phyloP scores from a whole-genome alignment of 768 basidiomycete genomes.

The Jaapia argillacea region DNA sequence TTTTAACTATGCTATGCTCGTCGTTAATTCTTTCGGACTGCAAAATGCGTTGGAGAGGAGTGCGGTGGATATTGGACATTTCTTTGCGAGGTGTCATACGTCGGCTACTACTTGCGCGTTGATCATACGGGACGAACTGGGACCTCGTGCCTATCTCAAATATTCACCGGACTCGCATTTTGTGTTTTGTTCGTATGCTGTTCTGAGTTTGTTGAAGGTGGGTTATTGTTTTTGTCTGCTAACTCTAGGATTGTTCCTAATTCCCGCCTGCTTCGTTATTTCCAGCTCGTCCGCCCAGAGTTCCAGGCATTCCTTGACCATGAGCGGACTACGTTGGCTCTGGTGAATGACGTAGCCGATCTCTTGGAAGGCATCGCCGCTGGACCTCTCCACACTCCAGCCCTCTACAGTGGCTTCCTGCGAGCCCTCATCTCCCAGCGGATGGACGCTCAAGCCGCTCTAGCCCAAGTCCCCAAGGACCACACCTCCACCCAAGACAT shows the following conservation, averaged over 20 bases:
- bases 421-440: conserved; percentile 62
- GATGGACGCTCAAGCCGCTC: conserved; percentile 16
- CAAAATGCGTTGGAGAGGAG: conserved; percentile 88
- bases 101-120: conserved; percentile 61
- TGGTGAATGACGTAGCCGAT: conserved; percentile 76
- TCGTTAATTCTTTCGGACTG: conserved; percentile 92
- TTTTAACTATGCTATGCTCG: conserved; percentile 77
- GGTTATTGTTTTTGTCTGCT: conserved; percentile 12
- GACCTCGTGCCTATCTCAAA: conserved; percentile 64
- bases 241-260: background rate
- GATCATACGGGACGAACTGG: conserved; percentile 71
- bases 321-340: conserved; percentile 57
- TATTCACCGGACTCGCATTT: conserved; percentile 89
- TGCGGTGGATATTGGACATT: conserved; percentile 66
- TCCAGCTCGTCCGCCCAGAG: conserved; percentile 72
- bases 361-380: conserved; percentile 70
- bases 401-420: conserved; percentile 79
- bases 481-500: too few relatives aligned
- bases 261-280: conserved; percentile 1
- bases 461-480: too few relatives aligned
- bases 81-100: conserved; percentile 71
- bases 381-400: conserved; percentile 79
- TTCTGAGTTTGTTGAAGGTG: conserved; percentile 88
- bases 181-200: conserved; percentile 88
- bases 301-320: conserved; percentile 69